Percentiles rank a stretch among this genome's conserved stretches.
phyloP scores from a whole-genome alignment of 2,329 filamentous ascomycete genomes.

The Drechslerella dactyloides region DNA sequence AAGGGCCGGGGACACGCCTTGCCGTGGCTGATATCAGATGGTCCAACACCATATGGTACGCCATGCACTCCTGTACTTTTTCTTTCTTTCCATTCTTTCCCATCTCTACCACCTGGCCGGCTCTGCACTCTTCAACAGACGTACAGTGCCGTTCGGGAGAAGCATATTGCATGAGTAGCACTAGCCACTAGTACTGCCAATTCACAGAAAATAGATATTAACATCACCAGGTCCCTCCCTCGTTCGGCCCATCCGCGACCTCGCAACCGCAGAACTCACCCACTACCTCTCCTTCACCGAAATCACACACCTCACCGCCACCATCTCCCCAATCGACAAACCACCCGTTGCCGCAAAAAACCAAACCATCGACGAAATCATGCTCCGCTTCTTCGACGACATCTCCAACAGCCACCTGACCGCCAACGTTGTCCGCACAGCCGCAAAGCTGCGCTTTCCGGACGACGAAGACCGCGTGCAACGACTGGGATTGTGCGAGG shows the following conservation, averaged over 20 bases:
- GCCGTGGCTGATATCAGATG: conserved; percentile 82
- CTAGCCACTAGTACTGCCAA: too few species aligned
- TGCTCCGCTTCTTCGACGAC: conserved; percentile 83
- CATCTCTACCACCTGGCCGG: neutral
- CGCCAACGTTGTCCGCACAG: conserved; percentile 90
- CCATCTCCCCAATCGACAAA: conserved; percentile 60
- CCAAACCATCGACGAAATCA: conserved; percentile 87
- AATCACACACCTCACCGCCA: conserved; percentile 59
- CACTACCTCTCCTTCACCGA: conserved; percentile 67
- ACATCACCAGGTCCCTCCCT: conserved; percentile 57
- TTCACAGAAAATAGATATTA: conserved; percentile 2
- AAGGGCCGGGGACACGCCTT: conserved; percentile 87
- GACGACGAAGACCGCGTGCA: conserved; percentile 52
- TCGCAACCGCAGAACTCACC: conserved; percentile 79
- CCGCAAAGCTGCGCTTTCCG: conserved; percentile 74
- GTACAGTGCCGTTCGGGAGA: too few species aligned
- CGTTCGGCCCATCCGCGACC: conserved; percentile 82
- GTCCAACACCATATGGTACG: conserved; percentile 66
- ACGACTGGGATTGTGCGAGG: conserved; percentile 47
- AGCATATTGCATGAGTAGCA: too few species aligned
- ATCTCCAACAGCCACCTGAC: conserved; percentile 60
- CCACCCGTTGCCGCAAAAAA: conserved; percentile 69
- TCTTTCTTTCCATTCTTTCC: neutral
- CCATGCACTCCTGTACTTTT: conserved; percentile 16
- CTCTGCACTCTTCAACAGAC: neutral